Evolutionary conservation across 306 rosid species (phyloP).

Genomic region (Cicer arietinum): DNA sequence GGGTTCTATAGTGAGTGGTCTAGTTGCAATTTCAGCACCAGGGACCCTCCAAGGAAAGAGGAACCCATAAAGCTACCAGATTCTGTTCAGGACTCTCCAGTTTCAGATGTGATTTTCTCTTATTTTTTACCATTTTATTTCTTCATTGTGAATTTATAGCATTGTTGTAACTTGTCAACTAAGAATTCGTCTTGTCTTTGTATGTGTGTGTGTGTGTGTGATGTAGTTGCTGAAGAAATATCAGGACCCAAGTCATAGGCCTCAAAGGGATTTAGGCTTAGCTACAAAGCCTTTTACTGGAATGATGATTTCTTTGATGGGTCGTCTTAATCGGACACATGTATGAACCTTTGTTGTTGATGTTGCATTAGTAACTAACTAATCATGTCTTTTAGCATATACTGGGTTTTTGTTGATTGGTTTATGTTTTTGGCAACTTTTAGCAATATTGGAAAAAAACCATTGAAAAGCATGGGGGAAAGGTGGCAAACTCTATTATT

Average conservation of each 20-base stretch:
- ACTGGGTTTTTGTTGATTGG: neutral
- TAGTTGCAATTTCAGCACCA: constrained; percentile 71
- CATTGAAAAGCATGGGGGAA: constrained; percentile 78
- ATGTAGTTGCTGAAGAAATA: constrained; percentile 70
- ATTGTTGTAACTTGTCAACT: constrained; percentile 29
- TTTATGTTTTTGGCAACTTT: constrained; percentile 17
- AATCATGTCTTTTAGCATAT: constrained; percentile 16
- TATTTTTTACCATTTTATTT: neutral
- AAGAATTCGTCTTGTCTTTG: neutral
- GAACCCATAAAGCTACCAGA: constrained; percentile 65
- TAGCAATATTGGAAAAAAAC: constrained; percentile 75
- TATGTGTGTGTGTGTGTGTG: constrained; percentile 26
- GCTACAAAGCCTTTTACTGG: constrained; percentile 73
- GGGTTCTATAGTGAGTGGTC: constrained; percentile 85
- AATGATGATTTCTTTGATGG: constrained; percentile 79
- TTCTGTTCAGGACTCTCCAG: constrained; percentile 60
- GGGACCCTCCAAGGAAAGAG: constrained; percentile 74
- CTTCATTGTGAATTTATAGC: neutral
- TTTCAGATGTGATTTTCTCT: constrained; percentile 58
- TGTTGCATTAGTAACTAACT: neutral
- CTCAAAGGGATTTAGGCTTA: constrained; percentile 53
- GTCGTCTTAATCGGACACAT: constrained; percentile 77
- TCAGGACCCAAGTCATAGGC: constrained; percentile 60
- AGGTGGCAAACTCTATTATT: constrained; percentile 63
- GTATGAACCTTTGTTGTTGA: constrained; percentile 47